Percentiles rank a stretch among this genome's conserved stretches.
Conservation (phyloP, 371 early-diverging fungal genomes). For the Mucor piriformis region DNA sequence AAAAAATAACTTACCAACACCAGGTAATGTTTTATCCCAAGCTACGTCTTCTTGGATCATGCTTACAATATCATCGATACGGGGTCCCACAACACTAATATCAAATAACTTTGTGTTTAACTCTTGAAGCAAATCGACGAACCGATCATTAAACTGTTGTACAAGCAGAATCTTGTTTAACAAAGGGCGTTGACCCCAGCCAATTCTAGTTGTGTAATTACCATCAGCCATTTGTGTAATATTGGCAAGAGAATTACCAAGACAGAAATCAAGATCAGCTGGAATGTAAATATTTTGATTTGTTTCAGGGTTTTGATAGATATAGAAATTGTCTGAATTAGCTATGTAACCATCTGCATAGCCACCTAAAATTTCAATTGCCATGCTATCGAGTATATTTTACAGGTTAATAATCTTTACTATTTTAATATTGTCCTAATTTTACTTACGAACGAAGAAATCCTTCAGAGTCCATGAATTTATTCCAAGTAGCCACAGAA, state of each 20-base stretch:
- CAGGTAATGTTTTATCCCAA: constrained; percentile 22
- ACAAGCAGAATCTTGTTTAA: constrained; percentile 12
- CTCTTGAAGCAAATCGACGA: constrained; percentile 7
- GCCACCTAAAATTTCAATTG: constrained; percentile 14
- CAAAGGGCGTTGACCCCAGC: constrained; percentile 22
- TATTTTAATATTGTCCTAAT: background rate
- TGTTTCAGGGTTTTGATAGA: constrained; percentile 11
- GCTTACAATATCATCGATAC: constrained; percentile 19
- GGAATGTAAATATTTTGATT: constrained; percentile 26
- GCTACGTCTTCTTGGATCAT: constrained; percentile 29
- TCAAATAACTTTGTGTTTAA: constrained; percentile 22
- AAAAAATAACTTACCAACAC: constrained; percentile 9
- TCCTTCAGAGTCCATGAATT: constrained; percentile 13
- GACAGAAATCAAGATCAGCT: constrained; percentile 31
- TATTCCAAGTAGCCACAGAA: constrained; percentile 15
- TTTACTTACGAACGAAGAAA: constrained; percentile 24
- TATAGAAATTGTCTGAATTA: constrained; percentile 16
- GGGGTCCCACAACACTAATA: constrained; percentile 9
- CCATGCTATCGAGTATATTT: too few species aligned
- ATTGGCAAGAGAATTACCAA: constrained; percentile 23
- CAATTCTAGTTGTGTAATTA: constrained; percentile 31
- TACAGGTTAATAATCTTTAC: background rate
- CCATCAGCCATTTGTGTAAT: constrained; percentile 17
- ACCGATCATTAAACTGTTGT: constrained; percentile 19
- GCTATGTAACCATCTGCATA: constrained; percentile 24